A percentile compares a stretch with the other conserved stretches of the same genome.
Conservation (phyloP, 352 stramenopile species). For the Globisporangium sylvaticum region DNA sequence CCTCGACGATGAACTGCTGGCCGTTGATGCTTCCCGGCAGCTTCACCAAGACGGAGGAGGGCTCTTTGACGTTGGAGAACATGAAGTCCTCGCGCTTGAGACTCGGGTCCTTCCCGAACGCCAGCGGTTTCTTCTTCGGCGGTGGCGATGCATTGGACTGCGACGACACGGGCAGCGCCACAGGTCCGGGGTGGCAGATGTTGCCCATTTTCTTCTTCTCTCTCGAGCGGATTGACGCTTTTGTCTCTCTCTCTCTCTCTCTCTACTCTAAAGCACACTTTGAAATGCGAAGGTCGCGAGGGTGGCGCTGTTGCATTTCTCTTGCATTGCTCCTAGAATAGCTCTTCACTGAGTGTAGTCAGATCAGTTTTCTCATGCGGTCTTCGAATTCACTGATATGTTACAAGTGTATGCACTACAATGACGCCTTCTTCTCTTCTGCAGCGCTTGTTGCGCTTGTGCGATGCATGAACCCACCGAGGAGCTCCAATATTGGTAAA, state of each 20-base stretch:
- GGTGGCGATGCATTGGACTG: not conserved
- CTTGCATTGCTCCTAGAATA: too few relatives aligned
- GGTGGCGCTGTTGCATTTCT: too few relatives aligned
- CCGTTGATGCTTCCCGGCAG: slow-evolving; percentile 59
- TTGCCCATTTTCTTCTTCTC: slow-evolving; percentile 39
- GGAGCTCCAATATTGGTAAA: too few relatives aligned
- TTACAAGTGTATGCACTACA: too few relatives aligned
- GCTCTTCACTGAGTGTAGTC: too few relatives aligned
- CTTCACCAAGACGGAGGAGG: slow-evolving; percentile 40
- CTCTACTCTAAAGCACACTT: too few relatives aligned
- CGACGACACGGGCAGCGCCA: slow-evolving; percentile 5
- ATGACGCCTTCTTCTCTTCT: too few relatives aligned
- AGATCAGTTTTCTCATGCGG: too few relatives aligned
- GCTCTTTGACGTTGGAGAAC: slow-evolving; percentile 41
- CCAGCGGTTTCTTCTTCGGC: slow-evolving; percentile 23
- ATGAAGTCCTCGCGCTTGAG: slow-evolving; percentile 73
- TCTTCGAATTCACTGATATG: too few relatives aligned
- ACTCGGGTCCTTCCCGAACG: slow-evolving; percentile 56
- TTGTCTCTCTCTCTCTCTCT: not conserved
- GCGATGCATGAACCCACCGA: too few relatives aligned
- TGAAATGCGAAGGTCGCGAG: too few relatives aligned
- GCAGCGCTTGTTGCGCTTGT: too few relatives aligned
- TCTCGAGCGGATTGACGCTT: not conserved
- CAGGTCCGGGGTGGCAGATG: slow-evolving; percentile 44
- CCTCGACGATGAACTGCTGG: slow-evolving; percentile 79